These are phyloP conservation scores for Globisporangium middletonii DNA, from an alignment of 352 stramenopile species.

Conservation along the genomic window DNA sequence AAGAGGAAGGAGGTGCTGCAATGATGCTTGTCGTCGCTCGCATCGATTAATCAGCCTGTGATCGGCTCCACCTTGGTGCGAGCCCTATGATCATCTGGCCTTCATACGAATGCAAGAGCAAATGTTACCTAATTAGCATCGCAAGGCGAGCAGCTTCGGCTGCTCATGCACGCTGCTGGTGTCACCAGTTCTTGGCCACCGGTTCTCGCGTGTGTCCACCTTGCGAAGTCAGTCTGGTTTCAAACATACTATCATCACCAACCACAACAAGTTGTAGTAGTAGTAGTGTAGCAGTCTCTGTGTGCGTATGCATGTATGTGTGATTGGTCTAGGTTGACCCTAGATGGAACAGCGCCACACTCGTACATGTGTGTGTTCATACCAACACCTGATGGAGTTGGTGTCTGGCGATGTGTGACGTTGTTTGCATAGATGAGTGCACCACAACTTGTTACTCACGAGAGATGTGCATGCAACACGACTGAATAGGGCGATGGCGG, in stretches of 20 bases:
- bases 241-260: slow-evolving; percentile 44
- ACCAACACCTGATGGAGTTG: too few species aligned
- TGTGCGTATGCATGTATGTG: too few species aligned
- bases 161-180: slow-evolving; percentile 38
- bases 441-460: background rate
- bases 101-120: slow-evolving; percentile 87
- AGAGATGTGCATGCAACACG: background rate
- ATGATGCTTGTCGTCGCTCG: slow-evolving; percentile 7
- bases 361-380: too few species aligned
- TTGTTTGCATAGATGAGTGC: background rate
- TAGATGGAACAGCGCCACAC: too few species aligned
- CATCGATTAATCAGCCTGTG: slow-evolving; percentile 90
- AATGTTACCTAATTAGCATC: slow-evolving; percentile 86
- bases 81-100: slow-evolving; percentile 70
- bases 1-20: too few species aligned
- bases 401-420: background rate
- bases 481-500: slow-evolving; percentile 61
- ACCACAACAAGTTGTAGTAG: background rate
- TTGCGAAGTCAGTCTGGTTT: slow-evolving; percentile 82
- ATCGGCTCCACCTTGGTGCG: slow-evolving; percentile 25
- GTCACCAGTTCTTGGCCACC: slow-evolving; percentile 81
- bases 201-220: slow-evolving; percentile 56
- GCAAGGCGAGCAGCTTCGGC: slow-evolving; percentile 30
- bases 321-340: too few species aligned
- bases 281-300: slow-evolving; percentile 1